Conservation (phyloP, 2,329 filamentous ascomycete genomes). For the Pseudogymnoascus sp. region DNA sequence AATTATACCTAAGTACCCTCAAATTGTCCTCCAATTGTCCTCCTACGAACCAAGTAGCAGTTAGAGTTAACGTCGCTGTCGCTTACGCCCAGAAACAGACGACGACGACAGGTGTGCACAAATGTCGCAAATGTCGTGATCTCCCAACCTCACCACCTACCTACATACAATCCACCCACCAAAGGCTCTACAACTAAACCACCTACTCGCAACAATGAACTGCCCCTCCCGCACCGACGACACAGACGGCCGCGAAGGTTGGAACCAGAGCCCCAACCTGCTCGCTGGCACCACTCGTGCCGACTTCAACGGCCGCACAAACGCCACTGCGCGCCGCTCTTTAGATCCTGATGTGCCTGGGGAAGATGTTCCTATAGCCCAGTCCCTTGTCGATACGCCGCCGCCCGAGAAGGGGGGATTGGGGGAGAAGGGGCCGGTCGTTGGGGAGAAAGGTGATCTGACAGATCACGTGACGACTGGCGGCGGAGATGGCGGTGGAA, state of each 20-base stretch:
- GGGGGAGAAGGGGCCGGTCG: background rate
- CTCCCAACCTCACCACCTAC: background rate
- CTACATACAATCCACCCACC: background rate
- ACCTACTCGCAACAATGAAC: conserved; percentile 44
- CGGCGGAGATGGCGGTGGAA: background rate
- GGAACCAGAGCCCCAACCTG: conserved; percentile 52
- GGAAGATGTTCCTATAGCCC: background rate
- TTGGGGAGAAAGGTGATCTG: background rate
- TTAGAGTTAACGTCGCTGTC: background rate
- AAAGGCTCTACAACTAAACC: background rate
- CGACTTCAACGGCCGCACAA: conserved; percentile 52
- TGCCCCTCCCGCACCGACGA: conserved; percentile 54
- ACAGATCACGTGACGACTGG: background rate
- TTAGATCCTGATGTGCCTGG: background rate
- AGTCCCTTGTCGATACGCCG: background rate
- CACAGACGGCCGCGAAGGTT: conserved; percentile 39
- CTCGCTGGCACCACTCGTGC: conserved; percentile 46
- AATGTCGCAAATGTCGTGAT: background rate
- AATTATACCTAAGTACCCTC: background rate
- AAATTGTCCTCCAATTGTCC: background rate
- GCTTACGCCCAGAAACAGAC: background rate
- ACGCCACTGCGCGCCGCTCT: conserved; percentile 30
- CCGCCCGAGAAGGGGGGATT: background rate
- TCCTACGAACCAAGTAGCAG: background rate
- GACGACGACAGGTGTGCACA: background rate